Percentiles rank a stretch among this genome's conserved stretches.
phyloP scores from a whole-genome alignment of 257 asterid species.

The Przewalskia tangutica region DNA sequence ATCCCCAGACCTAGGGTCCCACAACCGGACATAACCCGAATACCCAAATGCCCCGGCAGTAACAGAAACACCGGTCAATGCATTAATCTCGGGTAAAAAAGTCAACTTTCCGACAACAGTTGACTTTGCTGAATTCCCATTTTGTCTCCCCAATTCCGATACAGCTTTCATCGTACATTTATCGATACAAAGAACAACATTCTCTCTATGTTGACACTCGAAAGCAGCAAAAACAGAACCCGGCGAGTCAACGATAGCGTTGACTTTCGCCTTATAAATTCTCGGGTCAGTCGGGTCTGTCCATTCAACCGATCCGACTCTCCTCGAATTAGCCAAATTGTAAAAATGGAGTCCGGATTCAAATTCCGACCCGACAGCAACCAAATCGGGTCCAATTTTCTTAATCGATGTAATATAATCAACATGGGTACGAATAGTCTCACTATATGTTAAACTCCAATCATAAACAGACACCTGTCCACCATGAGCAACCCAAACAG shows the following conservation, averaged over 20 bases:
- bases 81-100: constrained; percentile 30
- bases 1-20: constrained; percentile 65
- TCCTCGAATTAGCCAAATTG: constrained; percentile 53
- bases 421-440: constrained; percentile 67
- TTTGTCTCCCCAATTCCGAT: constrained; percentile 60
- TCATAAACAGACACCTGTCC: constrained; percentile 87
- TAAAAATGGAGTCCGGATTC: constrained; percentile 70
- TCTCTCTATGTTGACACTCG: constrained; percentile 74
- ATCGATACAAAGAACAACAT: constrained; percentile 62
- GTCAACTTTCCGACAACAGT: constrained; percentile 58
- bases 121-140: constrained; percentile 63
- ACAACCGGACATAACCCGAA: constrained; percentile 73
- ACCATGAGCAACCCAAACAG: constrained; percentile 80
- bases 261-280: constrained; percentile 69
- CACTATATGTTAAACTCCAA: constrained; percentile 64
- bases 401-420: constrained; percentile 47
- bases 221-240: constrained; percentile 56
- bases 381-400: constrained; percentile 39
- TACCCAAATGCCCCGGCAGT: constrained; percentile 83
- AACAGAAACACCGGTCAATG: constrained; percentile 56
- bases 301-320: constrained; percentile 72
- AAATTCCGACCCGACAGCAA: constrained; percentile 51
- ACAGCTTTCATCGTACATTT: constrained; percentile 42
- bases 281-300: constrained; percentile 75
- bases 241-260: constrained; percentile 53